These are phyloP conservation scores for Clavulina sp. DNA, from an alignment of 768 basidiomycete species.

Conservation along the genomic window DNA sequence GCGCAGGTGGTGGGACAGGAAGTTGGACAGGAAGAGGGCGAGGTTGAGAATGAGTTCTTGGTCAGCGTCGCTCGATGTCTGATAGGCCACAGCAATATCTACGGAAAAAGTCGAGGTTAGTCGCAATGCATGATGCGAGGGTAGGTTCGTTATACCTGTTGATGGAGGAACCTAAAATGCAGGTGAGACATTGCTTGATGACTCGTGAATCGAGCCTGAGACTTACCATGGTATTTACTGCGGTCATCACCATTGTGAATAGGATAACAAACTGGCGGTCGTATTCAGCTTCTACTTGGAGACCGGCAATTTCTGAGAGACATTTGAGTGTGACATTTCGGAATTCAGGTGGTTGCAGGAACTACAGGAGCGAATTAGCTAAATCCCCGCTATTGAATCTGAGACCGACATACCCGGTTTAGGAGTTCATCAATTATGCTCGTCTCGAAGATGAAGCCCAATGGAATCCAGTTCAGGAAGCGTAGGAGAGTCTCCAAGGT, in stretches of 20 bases:
- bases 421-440: slow-evolving; percentile 88
- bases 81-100: slow-evolving; percentile 82
- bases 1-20: slow-evolving; percentile 81
- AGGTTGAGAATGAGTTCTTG: slow-evolving; percentile 97
- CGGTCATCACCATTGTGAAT: slow-evolving; percentile 97
- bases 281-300: slow-evolving; percentile 91
- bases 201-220: slow-evolving; percentile 61
- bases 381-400: slow-evolving; percentile 8
- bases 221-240: slow-evolving; percentile 80
- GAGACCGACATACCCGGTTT: slow-evolving; percentile 48
- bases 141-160: background rate
- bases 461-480: slow-evolving; percentile 97
- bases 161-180: slow-evolving; percentile 3
- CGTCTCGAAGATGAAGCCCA: slow-evolving; percentile 98
- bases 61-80: slow-evolving; percentile 73
- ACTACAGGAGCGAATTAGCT: slow-evolving; percentile 31
- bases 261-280: slow-evolving; percentile 95
- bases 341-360: slow-evolving; percentile 92
- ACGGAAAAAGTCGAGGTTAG: background rate
- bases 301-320: slow-evolving; percentile 85
- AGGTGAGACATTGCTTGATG: background rate
- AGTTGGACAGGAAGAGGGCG: slow-evolving; percentile 93
- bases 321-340: slow-evolving; percentile 95
- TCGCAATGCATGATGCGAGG: background rate
- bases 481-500: slow-evolving; percentile 88